Evolutionary conservation across 345 rosid species (phyloP).

Genomic region (Cardamine occulta): DNA sequence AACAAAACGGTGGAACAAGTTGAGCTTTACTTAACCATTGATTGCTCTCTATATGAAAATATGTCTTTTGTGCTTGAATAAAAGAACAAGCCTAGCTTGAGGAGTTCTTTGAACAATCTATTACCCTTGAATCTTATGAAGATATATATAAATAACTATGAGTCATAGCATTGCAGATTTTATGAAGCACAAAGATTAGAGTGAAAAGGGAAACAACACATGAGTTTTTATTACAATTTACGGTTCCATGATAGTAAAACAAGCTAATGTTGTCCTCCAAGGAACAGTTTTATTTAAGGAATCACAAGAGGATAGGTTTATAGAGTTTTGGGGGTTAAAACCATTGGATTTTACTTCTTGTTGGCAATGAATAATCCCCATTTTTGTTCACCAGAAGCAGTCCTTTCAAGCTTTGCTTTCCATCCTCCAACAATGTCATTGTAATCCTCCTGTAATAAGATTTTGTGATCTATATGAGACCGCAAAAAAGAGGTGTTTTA

Average conservation of each 20-base stretch:
- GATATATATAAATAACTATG: neutral
- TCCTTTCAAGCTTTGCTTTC: constrained; percentile 71
- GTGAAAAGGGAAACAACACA: neutral
- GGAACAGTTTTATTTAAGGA: constrained; percentile 24
- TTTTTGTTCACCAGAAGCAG: constrained; percentile 66
- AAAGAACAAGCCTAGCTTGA: constrained; percentile 1
- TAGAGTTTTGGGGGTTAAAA: neutral
- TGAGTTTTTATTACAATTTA: neutral
- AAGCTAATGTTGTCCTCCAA: constrained; percentile 15
- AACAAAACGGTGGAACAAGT: constrained; percentile 25
- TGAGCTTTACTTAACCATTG: neutral
- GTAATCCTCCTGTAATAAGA: constrained; percentile 64
- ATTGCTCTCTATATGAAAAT: constrained; percentile 1
- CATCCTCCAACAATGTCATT: constrained; percentile 77
- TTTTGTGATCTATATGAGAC: neutral
- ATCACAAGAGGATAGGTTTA: constrained; percentile 3
- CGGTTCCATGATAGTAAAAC: neutral
- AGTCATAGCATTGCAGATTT: constrained; percentile 3
- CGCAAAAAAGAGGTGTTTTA: neutral
- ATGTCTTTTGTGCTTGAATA: neutral
- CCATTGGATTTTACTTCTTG: constrained; percentile 32
- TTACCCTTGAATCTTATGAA: neutral
- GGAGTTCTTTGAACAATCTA: no score
- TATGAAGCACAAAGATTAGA: neutral
- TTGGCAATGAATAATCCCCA: constrained; percentile 77